Conservation (phyloP, 306 rosid genomes). For the Citrullus mucosospermus region DNA sequence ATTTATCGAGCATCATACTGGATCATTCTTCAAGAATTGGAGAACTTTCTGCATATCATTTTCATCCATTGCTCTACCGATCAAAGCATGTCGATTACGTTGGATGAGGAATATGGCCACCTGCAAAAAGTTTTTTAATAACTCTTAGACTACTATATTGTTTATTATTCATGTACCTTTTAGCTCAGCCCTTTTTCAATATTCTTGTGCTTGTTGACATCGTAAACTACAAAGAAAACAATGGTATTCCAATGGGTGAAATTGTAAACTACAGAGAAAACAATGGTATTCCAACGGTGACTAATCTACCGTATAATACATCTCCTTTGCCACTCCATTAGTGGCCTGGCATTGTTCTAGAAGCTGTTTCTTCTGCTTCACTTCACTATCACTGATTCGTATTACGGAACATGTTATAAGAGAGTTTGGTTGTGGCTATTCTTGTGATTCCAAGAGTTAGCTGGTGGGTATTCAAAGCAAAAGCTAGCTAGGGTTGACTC, state of each 20-base stretch:
- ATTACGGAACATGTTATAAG: background rate
- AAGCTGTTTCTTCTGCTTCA: background rate
- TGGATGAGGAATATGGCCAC: constrained; percentile 98
- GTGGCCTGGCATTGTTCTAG: background rate
- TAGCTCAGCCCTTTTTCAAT: background rate
- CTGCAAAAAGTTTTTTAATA: constrained; percentile 29
- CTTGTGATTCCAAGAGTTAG: background rate
- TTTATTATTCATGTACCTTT: background rate
- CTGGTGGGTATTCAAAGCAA: background rate
- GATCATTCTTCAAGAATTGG: constrained; percentile 74
- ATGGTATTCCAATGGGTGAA: background rate
- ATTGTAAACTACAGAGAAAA: background rate
- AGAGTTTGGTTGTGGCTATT: background rate
- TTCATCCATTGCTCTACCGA: constrained; percentile 98
- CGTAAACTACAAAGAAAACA: background rate
- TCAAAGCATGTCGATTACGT: constrained; percentile 93
- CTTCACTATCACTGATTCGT: background rate
- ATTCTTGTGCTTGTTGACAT: background rate
- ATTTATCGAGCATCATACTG: constrained; percentile 35
- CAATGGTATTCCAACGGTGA: background rate
- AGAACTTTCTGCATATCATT: constrained; percentile 91
- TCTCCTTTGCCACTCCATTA: background rate
- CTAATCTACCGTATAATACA: background rate
- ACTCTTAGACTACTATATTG: background rate
- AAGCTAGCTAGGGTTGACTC: background rate